These are phyloP conservation scores for Mycena indigotica DNA, from an alignment of 768 basidiomycete genomes.

Conservation along the genomic window DNA sequence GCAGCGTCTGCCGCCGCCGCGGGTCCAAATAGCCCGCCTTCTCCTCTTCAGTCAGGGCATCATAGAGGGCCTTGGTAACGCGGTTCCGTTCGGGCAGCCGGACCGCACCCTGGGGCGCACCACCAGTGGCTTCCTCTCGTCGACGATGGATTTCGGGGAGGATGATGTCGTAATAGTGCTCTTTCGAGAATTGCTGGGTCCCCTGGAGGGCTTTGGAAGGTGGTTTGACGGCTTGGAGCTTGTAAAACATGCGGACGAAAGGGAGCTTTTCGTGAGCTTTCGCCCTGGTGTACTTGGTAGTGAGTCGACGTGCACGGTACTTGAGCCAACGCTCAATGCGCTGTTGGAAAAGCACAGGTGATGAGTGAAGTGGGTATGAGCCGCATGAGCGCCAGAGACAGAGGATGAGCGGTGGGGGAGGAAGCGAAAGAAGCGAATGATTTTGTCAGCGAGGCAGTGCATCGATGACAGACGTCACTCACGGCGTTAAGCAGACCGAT, in stretches of 20 bases:
- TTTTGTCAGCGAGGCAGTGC: background rate
- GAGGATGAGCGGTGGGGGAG: too few species aligned
- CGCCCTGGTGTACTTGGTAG: background rate
- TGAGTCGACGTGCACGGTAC: background rate
- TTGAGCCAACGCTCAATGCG: slow-evolving; percentile 3
- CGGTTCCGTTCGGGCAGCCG: too few species aligned
- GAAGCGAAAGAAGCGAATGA: too few species aligned
- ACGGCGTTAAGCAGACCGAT: slow-evolving; percentile 1
- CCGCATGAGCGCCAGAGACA: too few species aligned
- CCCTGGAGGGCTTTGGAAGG: background rate
- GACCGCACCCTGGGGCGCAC: too few species aligned
- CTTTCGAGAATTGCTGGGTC: background rate
- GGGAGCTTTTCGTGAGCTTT: background rate
- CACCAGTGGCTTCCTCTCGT: background rate
- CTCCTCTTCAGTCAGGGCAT: too few species aligned
- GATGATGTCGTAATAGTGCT: background rate
- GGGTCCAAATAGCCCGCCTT: too few species aligned
- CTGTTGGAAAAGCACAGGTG: too few species aligned
- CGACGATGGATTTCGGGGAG: background rate
- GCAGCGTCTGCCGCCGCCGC: background rate
- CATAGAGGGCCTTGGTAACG: too few species aligned
- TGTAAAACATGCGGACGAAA: background rate
- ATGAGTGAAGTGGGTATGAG: too few species aligned
- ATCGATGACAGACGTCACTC: background rate
- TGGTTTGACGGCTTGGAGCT: background rate